These are phyloP conservation scores for Diospyros kaki DNA, from an alignment of 148 eudicot genomes.

Conservation along the genomic window DNA sequence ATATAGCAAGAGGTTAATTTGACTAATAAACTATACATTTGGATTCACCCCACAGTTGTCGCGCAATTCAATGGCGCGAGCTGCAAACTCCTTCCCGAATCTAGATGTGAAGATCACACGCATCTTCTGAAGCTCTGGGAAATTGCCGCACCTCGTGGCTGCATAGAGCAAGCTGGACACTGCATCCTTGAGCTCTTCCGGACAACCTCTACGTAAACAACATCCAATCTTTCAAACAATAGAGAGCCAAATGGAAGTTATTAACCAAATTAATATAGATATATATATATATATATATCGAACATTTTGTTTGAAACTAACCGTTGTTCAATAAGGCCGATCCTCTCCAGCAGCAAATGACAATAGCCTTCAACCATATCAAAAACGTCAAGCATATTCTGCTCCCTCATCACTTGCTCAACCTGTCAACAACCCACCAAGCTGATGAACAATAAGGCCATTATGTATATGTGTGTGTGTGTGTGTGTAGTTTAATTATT, in stretches of 20 bases:
- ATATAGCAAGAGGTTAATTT: neutral
- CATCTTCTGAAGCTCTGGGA: conserved; percentile 77
- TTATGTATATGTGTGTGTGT: no score
- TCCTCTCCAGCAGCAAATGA: conserved; percentile 41
- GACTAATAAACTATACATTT: conserved; percentile 27
- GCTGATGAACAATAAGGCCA: neutral
- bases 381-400: conserved; percentile 55
- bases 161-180: conserved; percentile 58
- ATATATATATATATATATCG: neutral
- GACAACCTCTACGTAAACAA: conserved; percentile 47
- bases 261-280: neutral
- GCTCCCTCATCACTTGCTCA: conserved; percentile 67
- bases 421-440: conserved; percentile 32
- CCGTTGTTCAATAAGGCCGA: conserved; percentile 34
- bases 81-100: conserved; percentile 67
- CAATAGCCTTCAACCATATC: conserved; percentile 51
- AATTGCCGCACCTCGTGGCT: conserved; percentile 76
- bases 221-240: neutral
- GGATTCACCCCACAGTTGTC: conserved; percentile 70
- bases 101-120: conserved; percentile 48
- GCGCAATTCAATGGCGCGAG: conserved; percentile 55
- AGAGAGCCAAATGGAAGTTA: neutral
- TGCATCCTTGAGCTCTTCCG: conserved; percentile 79
- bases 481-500: no score
- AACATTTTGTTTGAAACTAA: conserved; percentile 26